Conservation (phyloP, 495 filamentous ascomycete species). For the Apiosordaria backusii region DNA sequence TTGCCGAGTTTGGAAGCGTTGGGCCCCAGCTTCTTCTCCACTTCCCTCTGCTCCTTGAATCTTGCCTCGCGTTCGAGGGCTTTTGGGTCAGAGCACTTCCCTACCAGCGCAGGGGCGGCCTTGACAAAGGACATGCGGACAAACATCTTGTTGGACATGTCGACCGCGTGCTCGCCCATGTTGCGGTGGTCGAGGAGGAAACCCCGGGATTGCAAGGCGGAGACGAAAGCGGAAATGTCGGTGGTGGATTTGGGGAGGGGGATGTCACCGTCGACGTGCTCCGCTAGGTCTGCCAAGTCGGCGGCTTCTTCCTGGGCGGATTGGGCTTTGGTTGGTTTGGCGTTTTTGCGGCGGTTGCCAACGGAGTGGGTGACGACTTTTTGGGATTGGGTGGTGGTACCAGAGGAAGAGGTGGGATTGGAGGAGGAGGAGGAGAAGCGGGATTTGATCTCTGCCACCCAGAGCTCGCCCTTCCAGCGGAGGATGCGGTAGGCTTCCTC, state of each 20-base stretch:
- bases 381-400: constrained; percentile 38
- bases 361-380: constrained; percentile 61
- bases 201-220: constrained; percentile 71
- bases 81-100: constrained; percentile 56
- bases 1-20: constrained; percentile 31
- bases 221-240: constrained; percentile 83
- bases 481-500: constrained; percentile 91
- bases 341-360: constrained; percentile 33
- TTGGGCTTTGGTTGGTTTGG: constrained; percentile 48
- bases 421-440: constrained; percentile 81
- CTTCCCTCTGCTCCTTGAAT: background rate
- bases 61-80: background rate
- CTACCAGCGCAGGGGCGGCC: constrained; percentile 60
- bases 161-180: constrained; percentile 54
- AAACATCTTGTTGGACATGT: constrained; percentile 95
- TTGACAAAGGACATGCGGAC: constrained; percentile 94
- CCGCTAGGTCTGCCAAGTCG: constrained; percentile 47
- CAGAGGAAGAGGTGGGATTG: too few relatives aligned
- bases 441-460: constrained; percentile 94
- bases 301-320: constrained; percentile 41
- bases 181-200: constrained; percentile 64
- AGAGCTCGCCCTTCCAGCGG: constrained; percentile 88
- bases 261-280: constrained; percentile 48
- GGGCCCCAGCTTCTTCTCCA: background rate
- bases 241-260: constrained; percentile 61